Base-by-base conservation (phyloP, 345 rosid genomes). In the Gossypium anomalum region DNA sequence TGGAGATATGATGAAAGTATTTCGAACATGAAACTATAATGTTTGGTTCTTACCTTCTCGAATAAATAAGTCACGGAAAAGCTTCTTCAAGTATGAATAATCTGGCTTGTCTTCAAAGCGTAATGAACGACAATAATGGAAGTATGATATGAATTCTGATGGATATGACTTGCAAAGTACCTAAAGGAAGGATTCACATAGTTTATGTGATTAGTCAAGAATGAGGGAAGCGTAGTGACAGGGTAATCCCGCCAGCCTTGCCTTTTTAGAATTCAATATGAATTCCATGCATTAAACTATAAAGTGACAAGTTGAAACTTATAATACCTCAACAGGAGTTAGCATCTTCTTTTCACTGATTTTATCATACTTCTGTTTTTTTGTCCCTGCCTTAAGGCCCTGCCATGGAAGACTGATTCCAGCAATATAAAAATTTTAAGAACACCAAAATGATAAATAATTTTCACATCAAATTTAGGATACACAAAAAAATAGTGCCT, bases 61-160 rank as follows among this genome's bases (percentile, higher is more conserved):
- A 75, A 90, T 88, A 75, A 88, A 90, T 70, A 90, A 85, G 75
- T 90, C 94, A 19, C 94, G 88, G 76, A 90, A 88, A 22, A 90
- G 83, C 72, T 88, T 82, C 70, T 90, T 90, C 77, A 90, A 80
- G 73, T 90, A 90, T 34, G 92, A 86, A 78, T 87, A 90, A 69
- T 90, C 92, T 59, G 94, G 94, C 77, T 86, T 90, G 77, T 90
- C 94, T 78, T 87, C 92, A 61, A 88, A 90, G 51, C 88, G 90
- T 55, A 90, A 77, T 25, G 92, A 86, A 10, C 91, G 88, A 17
- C 92, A 90, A 82, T 90, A 90, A 68, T 85, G 91, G 77, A 88
- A 88, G 75, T 86, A 86, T 8, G 91, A 84, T 44, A 84, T 80
- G 71, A 88, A 88, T 68, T 88, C 92, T 15, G 89, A 77, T 66